phyloP scores from a whole-genome alignment of 2,329 filamentous ascomycete species.

The Botrytis pseudocinerea region DNA sequence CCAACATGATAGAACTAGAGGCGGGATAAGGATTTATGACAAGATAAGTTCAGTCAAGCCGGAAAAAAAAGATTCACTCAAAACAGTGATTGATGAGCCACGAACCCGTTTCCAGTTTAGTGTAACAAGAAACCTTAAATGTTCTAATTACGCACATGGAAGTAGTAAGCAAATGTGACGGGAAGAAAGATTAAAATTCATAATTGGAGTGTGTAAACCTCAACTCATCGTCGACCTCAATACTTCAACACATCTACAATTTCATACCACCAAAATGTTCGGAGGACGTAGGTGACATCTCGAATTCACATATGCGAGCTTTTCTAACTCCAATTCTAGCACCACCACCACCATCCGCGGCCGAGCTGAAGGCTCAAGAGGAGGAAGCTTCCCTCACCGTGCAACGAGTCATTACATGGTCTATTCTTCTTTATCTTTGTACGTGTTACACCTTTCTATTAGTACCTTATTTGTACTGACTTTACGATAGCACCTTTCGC shows the following conservation, averaged over 20 bases:
- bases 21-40: background rate
- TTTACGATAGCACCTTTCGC: constrained; percentile 52
- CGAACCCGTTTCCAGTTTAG: constrained; percentile 7
- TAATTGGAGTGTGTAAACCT: constrained; percentile 17
- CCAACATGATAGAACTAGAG: background rate
- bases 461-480: constrained; percentile 18
- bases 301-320: constrained; percentile 19
- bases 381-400: constrained; percentile 66
- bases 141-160: constrained; percentile 3
- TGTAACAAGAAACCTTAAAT: background rate
- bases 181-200: constrained; percentile 15
- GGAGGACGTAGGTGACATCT: constrained; percentile 56
- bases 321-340: constrained; percentile 40
- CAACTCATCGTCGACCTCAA: constrained; percentile 9
- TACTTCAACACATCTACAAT: constrained; percentile 14
- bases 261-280: constrained; percentile 53
- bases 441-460: constrained; percentile 42
- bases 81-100: constrained; percentile 5
- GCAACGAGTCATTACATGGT: constrained; percentile 65
- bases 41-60: constrained; percentile 7
- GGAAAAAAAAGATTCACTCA: background rate
- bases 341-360: constrained; percentile 66
- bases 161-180: constrained; percentile 6
- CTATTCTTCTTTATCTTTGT: constrained; percentile 76
- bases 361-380: constrained; percentile 71